phyloP scores from a whole-genome alignment of 1,139 yeast genomes.

The Hemisphaericaspora xylanilytica region DNA sequence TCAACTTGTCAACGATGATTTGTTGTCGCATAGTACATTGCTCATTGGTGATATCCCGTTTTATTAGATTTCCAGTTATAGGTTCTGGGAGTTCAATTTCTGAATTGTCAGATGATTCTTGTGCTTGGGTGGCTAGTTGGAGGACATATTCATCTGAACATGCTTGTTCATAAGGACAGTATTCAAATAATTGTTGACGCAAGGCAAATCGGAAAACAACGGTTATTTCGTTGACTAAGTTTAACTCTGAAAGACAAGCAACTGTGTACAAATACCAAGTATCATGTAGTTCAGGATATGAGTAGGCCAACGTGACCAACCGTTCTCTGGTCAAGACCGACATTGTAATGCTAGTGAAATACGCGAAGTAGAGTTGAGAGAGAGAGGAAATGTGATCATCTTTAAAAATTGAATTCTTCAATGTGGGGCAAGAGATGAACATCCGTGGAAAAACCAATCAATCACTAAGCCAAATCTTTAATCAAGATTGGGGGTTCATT shows the following conservation, averaged over 20 bases:
- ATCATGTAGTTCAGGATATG: constrained; percentile 40
- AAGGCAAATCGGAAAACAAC: constrained; percentile 70
- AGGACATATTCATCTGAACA: constrained; percentile 24
- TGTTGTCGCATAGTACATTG: constrained; percentile 37
- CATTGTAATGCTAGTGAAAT: no score
- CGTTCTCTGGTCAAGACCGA: constrained; percentile 55
- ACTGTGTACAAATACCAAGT: constrained; percentile 54
- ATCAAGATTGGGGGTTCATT: no score
- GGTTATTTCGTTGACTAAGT: constrained; percentile 78
- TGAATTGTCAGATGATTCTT: neutral
- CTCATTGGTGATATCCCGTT: constrained; percentile 11
- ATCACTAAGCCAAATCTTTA: no score
- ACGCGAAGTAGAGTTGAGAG: neutral
- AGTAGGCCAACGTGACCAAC: constrained; percentile 54
- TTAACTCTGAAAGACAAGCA: constrained; percentile 76
- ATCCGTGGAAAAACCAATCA: constrained; percentile 1
- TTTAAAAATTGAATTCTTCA: neutral
- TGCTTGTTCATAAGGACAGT: constrained; percentile 23
- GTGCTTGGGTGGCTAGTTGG: constrained; percentile 31
- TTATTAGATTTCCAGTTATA: neutral
- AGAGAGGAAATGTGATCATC: neutral
- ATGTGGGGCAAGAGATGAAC: neutral
- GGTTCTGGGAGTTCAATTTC: constrained; percentile 29
- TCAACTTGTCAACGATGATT: constrained; percentile 52
- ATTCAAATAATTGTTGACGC: constrained; percentile 43